Base-by-base conservation (phyloP, 192 early-diverging fungal genomes). In the Backusella liffmaniae region DNA sequence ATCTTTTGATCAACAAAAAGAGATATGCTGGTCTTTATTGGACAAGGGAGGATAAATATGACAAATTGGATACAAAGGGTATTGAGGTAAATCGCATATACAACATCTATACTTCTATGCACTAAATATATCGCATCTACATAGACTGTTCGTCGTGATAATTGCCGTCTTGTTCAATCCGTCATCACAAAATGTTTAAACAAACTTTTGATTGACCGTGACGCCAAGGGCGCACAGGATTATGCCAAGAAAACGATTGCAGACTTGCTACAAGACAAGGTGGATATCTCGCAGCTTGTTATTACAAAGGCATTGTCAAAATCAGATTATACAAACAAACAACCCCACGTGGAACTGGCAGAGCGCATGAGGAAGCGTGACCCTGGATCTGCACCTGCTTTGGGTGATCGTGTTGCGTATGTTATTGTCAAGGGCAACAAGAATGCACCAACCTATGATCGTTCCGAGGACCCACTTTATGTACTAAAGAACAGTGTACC, bases 401-500 rank as follows among this genome's bases (percentile, higher is more conserved):
- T 99, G 32, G 98, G 98, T 35, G 98, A 99, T 77, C 95, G 98
- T 78, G 97, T 99, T 21, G 94, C 95, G 1, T 99, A 98, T 81
- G 97, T 99, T 0, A 95, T 99, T 75, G 88, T 96, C 83, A 96
- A 94, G 73, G 96, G 91, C 0, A 83, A 89, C 30, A 97, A 93
- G 73, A 80, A 91, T 69, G 90, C 95, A 10, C 92, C 95, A 41
- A 95, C 96, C 8, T 98, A 98, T 76, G 97, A 99, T 73, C 96
- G 97, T 76, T 96, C 97, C 1, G 98, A 99, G 80, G 98, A 99
- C 79, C 98, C 98, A 26, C 92, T 99, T 53, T 98, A 92, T 78
- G 98, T 98, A n/a, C 89, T 99, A 46, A 97, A 99, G 65, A 94
- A 99, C 82, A 99, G 97, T 82, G 85, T 99, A 51, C 96, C 98